These are phyloP conservation scores for Auxenochlorella protothecoides DNA, from an alignment of 139 green algal genomes.

Conservation along the genomic window DNA sequence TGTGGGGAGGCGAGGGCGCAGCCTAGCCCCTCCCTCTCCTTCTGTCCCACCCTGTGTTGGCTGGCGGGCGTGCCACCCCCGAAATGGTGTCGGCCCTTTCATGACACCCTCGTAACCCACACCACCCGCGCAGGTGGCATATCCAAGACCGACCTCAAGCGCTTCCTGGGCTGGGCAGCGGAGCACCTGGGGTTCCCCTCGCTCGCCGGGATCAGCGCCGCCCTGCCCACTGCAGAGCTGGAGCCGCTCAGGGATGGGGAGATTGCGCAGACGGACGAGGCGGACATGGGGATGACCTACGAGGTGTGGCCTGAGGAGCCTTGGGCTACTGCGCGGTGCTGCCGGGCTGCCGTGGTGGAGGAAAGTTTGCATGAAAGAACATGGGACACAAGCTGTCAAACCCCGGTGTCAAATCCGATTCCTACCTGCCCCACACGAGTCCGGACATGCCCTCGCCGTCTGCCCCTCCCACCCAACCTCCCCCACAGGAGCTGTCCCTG, in stretches of 20 bases:
- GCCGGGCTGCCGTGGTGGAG: too few species aligned
- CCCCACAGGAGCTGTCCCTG: conserved; percentile 62
- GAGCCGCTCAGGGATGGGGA: conserved; percentile 61
- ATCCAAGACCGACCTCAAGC: conserved; percentile 64
- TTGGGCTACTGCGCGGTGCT: too few species aligned
- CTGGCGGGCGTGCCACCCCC: too few species aligned
- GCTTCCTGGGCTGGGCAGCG: conserved; percentile 76
- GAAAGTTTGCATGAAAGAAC: too few species aligned
- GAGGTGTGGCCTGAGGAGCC: conserved; percentile 22
- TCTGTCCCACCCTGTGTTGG: too few species aligned
- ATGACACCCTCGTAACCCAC: background rate
- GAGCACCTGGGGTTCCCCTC: conserved; percentile 63
- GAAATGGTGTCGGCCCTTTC: too few species aligned
- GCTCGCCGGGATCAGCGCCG: conserved; percentile 65
- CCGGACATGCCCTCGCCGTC: background rate
- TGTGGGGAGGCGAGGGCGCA: too few species aligned
- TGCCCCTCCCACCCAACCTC: background rate
- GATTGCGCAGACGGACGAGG: conserved; percentile 70
- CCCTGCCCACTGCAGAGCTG: conserved; percentile 89
- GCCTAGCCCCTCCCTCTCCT: too few species aligned
- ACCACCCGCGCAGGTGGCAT: conserved; percentile 41
- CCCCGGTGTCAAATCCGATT: too few species aligned
- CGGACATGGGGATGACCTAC: conserved; percentile 95
- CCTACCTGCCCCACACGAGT: background rate
- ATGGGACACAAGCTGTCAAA: too few species aligned